Conservation (phyloP, 352 stramenopile genomes). For the Aphanomyces cochlioides region DNA sequence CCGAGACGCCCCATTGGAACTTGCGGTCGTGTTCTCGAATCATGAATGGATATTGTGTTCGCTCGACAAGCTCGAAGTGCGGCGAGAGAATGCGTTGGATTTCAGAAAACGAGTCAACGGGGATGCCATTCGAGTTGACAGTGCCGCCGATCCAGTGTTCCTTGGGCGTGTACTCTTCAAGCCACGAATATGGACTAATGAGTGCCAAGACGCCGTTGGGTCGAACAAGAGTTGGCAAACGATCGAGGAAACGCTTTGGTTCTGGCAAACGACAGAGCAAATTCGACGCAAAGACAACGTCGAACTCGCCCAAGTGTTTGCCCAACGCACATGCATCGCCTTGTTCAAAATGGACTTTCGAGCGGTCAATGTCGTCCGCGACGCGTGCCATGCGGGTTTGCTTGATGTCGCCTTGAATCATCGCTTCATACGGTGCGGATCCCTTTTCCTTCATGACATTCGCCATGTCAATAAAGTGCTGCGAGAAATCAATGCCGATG, state of each 20-base stretch:
- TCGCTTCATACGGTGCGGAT: constrained; percentile 77
- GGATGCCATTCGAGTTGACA: constrained; percentile 40
- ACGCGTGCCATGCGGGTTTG: constrained; percentile 57
- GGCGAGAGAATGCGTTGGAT: constrained; percentile 51
- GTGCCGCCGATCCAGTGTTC: constrained; percentile 82
- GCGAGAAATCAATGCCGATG: constrained; percentile 92
- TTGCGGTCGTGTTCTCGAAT: constrained; percentile 91
- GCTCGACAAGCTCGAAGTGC: constrained; percentile 78
- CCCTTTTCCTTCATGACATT: constrained; percentile 82
- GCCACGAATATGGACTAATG: constrained; percentile 96
- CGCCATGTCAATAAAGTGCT: constrained; percentile 84
- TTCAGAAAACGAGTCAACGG: constrained; percentile 63
- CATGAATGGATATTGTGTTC: constrained; percentile 85
- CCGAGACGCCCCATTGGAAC: constrained; percentile 89
- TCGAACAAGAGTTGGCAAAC: constrained; percentile 84
- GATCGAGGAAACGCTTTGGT: constrained; percentile 85
- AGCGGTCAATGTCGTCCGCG: constrained; percentile 52
- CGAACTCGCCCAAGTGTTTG: constrained; percentile 81
- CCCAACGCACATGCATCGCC: constrained; percentile 92
- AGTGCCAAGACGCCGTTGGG: constrained; percentile 91
- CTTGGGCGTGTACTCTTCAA: constrained; percentile 94
- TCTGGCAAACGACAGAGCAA: constrained; percentile 94
- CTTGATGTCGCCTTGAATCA: constrained; percentile 86
- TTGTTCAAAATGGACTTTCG: constrained; percentile 85
- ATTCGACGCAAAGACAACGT: constrained; percentile 94